Percentiles rank a stretch among this genome's conserved stretches.
These are phyloP conservation scores for Suillus variegatus DNA, from an alignment of 768 basidiomycete species.

Conservation along the genomic window DNA sequence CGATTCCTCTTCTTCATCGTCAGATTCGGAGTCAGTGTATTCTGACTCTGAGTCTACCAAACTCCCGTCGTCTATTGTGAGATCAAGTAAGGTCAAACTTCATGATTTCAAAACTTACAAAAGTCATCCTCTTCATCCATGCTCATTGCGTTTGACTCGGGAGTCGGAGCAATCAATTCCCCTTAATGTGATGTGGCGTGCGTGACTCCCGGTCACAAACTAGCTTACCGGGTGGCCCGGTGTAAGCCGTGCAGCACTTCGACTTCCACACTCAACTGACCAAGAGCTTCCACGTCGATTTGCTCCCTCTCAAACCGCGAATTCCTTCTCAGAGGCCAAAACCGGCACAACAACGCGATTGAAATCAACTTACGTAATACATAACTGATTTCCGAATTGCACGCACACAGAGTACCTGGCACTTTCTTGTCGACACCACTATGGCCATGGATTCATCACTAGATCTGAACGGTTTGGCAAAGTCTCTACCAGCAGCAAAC, in stretches of 20 bases:
- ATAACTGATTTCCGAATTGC: background rate
- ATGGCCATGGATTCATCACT: constrained; percentile 62
- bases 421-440: background rate
- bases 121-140: constrained; percentile 18
- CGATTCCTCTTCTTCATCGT: constrained; percentile 11
- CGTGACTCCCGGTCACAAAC: background rate
- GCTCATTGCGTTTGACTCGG: too few species aligned
- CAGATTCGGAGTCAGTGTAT: constrained; percentile 1
- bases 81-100: constrained; percentile 34
- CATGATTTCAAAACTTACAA: constrained; percentile 38
- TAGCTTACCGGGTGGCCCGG: background rate
- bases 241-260: background rate
- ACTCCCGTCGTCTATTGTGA: constrained; percentile 40
- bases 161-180: background rate
- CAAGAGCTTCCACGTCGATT: background rate
- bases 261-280: background rate
- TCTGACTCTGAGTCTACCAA: constrained; percentile 39
- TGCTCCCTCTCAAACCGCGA: background rate
- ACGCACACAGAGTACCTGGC: background rate
- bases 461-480: constrained; percentile 78
- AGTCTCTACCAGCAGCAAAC: constrained; percentile 67
- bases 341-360: constrained; percentile 2
- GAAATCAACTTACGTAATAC: constrained; percentile 6
- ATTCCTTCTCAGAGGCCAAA: background rate
- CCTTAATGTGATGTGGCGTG: background rate